These are phyloP conservation scores for Lachnellula cervina DNA, from an alignment of 2,329 filamentous ascomycete species.

Conservation along the genomic window DNA sequence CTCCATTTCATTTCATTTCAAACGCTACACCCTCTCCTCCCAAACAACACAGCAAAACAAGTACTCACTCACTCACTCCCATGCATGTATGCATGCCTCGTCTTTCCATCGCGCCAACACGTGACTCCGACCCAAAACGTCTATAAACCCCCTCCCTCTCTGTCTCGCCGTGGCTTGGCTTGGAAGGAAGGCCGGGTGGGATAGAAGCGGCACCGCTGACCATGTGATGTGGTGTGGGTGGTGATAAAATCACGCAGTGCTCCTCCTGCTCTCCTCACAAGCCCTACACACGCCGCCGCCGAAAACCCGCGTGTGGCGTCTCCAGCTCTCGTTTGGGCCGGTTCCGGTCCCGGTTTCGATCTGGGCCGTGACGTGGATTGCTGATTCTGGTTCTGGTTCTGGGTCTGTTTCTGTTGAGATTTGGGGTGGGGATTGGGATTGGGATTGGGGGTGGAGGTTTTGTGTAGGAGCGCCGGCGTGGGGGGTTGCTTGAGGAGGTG, in stretches of 20 bases:
- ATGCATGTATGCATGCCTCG: too few relatives aligned
- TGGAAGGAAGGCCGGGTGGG: too few relatives aligned
- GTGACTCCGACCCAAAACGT: neutral
- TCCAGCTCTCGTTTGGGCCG: slow-evolving; percentile 19
- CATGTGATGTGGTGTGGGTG: too few relatives aligned
- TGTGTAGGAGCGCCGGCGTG: neutral
- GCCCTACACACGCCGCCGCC: slow-evolving; percentile 29
- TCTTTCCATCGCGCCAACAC: too few relatives aligned
- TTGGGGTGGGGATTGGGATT: neutral
- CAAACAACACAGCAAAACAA: too few relatives aligned
- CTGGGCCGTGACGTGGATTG: slow-evolving; percentile 20
- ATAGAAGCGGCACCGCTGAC: too few relatives aligned
- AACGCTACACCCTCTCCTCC: neutral
- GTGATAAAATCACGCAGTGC: slow-evolving; percentile 1
- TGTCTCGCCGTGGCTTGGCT: too few relatives aligned
- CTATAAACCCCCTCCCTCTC: too few relatives aligned
- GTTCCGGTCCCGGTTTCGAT: slow-evolving; percentile 14
- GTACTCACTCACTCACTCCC: too few relatives aligned
- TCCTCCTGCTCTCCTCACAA: slow-evolving; percentile 25
- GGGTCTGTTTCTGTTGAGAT: neutral
- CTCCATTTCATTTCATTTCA: neutral
- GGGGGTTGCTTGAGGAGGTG: too few relatives aligned
- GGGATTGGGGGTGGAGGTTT: neutral
- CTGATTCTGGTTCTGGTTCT: neutral
- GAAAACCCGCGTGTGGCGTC: slow-evolving; percentile 29